Evolutionary conservation across 2,329 filamentous ascomycete genomes (phyloP), one percentile per base, ranked within the genome.

Genomic region (Aureobasidium sp.): DNA sequence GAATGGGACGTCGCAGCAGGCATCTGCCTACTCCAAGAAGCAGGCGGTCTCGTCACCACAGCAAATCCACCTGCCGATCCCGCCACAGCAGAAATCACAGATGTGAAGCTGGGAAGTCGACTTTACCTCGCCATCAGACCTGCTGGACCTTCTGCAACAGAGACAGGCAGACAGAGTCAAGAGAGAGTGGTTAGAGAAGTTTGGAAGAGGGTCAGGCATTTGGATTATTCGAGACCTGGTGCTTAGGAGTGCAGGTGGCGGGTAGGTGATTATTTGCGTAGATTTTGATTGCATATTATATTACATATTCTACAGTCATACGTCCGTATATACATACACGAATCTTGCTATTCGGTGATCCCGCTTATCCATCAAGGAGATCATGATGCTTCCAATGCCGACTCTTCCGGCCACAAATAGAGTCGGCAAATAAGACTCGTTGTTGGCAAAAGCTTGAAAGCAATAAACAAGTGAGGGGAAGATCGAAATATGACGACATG

Each of bases 1-100:
- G 92, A 94, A 77, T 94, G 92, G 89, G 92, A 94, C 70, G 92
- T 94, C 4, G 91, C 91, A 2, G 92, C 92, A 16, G 92, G 91
- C 2, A 89, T 93, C 66, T 91, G 90, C 6, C 89, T 94, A 47
- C 79, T 94, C 1, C 81, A 90, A 66, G 92, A 94, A 79, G 91
- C 92, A 3, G 92, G 92, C 1, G 92, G 92, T 0, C 76, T 94
- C 5, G 84, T 94, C 25, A 94, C 92, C 0, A 91, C 89, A 4
- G 91, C 91, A 0, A 93, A 93, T 71, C 91, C 91, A 2, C 91
- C 91, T 0, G 77, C 84, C 45, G 81, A 91, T 69, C 76, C 80
- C 16, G 81, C 83, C 15, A 88, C 81, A 1, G 87, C 84, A 2
- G 76, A 82, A 0, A 89, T 94, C 29, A 80, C 85, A 56, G 86